Percentiles rank a stretch among this genome's conserved stretches.
Conservation (phyloP, 2,329 filamentous ascomycete species). For the Fusarium annulatum region DNA sequence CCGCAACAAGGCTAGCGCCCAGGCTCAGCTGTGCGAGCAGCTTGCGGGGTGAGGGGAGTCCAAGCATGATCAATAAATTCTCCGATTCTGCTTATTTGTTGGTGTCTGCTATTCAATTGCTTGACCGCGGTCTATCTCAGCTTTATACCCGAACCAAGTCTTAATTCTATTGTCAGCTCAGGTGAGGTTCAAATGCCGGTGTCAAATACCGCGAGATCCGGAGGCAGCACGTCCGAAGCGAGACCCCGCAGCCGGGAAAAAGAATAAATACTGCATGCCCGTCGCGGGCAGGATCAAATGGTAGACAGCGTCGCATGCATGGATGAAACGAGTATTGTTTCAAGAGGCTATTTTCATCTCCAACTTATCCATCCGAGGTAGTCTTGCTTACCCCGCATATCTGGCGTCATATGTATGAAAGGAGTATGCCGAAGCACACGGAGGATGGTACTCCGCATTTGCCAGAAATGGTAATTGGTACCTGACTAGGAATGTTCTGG, state of each 20-base stretch:
- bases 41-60: constrained; percentile 1
- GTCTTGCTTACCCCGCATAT: background rate
- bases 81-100: background rate
- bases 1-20: constrained; percentile 7
- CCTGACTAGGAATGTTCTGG: background rate
- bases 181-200: constrained; percentile 3
- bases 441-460: background rate
- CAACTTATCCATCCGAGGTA: background rate
- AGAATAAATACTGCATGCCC: background rate
- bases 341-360: background rate
- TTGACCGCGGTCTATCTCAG: fast-evolving
- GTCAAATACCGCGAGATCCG: constrained; percentile 1
- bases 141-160: background rate
- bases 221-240: background rate
- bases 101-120: background rate
- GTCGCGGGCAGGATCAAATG: background rate
- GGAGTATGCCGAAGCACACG: background rate
- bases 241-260: background rate
- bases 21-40: constrained; percentile 9
- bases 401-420: background rate
- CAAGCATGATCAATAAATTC: background rate
- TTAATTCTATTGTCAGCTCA: background rate
- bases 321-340: background rate
- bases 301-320: background rate
- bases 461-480: background rate